These are phyloP conservation scores for Cucurbita ficifolia DNA, from an alignment of 306 rosid genomes.

Conservation along the genomic window DNA sequence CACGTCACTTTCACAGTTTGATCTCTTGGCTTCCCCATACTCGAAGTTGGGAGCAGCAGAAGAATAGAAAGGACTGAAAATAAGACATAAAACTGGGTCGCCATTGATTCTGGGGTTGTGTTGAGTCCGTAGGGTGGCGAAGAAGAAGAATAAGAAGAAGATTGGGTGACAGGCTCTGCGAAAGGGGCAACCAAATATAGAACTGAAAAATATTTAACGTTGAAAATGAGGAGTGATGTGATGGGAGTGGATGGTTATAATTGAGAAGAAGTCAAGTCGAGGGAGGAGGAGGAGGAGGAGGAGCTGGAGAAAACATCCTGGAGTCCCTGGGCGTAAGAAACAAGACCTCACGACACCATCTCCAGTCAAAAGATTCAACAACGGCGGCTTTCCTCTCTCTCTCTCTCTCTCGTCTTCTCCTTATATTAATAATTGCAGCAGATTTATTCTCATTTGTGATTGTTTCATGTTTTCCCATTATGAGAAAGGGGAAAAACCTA, in stretches of 20 bases:
- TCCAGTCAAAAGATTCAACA: background rate
- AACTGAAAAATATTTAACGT: background rate
- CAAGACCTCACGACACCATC: background rate
- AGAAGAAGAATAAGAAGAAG: background rate
- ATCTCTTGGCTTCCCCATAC: slow-evolving; percentile 55
- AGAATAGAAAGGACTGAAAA: slow-evolving; percentile 17
- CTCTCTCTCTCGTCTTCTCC: no score
- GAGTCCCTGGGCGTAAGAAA: background rate
- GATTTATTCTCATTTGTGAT: background rate
- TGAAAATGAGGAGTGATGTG: background rate
- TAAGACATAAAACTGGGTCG: background rate
- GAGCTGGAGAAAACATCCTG: background rate
- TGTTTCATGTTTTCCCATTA: background rate
- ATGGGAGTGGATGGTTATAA: background rate
- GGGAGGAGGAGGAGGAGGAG: background rate
- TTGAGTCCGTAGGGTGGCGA: background rate
- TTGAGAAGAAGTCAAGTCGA: background rate
- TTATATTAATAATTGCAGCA: background rate
- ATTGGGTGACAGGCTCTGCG: background rate
- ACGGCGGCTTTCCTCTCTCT: background rate
- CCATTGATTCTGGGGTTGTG: background rate
- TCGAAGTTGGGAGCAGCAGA: slow-evolving; percentile 12
- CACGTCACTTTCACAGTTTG: slow-evolving; percentile 37
- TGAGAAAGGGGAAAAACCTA: background rate
- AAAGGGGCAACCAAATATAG: background rate